These are phyloP conservation scores for Aspergillus bridgeri DNA, from an alignment of 495 filamentous ascomycete species.

Conservation along the genomic window DNA sequence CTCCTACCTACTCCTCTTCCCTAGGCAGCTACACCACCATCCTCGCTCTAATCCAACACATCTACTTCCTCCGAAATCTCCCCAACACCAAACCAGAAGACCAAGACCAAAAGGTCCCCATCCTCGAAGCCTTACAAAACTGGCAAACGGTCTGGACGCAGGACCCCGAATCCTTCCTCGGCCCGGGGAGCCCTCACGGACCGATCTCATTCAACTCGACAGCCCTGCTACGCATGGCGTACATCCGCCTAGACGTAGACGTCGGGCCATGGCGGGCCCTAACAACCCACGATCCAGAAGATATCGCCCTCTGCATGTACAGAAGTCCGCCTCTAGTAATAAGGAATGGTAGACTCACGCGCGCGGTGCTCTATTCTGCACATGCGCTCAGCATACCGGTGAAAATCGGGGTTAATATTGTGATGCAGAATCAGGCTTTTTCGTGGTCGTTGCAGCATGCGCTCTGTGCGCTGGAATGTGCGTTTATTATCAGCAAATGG, in stretches of 20 bases:
- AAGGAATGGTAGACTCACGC: slow-evolving; percentile 17
- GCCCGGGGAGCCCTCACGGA: slow-evolving; percentile 34
- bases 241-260: slow-evolving; percentile 33
- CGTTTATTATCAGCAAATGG: slow-evolving; percentile 30
- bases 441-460: slow-evolving; percentile 36
- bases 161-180: slow-evolving; percentile 22
- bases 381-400: slow-evolving; percentile 39
- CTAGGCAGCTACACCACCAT: slow-evolving; percentile 33
- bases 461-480: slow-evolving; percentile 33
- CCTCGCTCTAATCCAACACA: slow-evolving; percentile 33
- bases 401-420: slow-evolving; percentile 23
- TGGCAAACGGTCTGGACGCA: slow-evolving; percentile 29
- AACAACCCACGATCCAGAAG: slow-evolving; percentile 27
- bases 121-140: neutral
- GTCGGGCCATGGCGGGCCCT: slow-evolving; percentile 22
- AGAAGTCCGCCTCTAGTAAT: slow-evolving; percentile 7
- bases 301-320: slow-evolving; percentile 12
- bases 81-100: neutral
- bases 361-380: slow-evolving; percentile 30
- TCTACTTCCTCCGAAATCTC: slow-evolving; percentile 25
- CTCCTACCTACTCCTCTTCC: slow-evolving; percentile 13
- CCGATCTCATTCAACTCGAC: slow-evolving; percentile 35
- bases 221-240: slow-evolving; percentile 36
- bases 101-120: slow-evolving; percentile 13
- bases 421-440: slow-evolving; percentile 26